These are phyloP conservation scores for Vickermania ingenoplastis DNA, from an alignment of 208 protist species.

Conservation along the genomic window DNA sequence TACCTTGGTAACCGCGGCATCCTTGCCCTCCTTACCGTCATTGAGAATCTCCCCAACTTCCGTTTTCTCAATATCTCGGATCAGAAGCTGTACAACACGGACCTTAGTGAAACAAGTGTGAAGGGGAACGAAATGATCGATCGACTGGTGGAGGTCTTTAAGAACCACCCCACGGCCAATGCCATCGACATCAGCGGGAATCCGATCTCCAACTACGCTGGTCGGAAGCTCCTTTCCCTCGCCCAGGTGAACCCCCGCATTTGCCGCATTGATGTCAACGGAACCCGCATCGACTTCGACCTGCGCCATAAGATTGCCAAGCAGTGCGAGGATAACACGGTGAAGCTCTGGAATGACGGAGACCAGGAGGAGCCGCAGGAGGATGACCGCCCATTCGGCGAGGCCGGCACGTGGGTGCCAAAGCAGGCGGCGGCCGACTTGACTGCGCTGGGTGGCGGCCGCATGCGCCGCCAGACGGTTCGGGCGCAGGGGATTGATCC, in stretches of 20 bases:
- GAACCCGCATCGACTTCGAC: slow-evolving; percentile 83
- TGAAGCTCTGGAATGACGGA: slow-evolving; percentile 51
- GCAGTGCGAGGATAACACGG: slow-evolving; percentile 83
- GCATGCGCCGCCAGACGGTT: slow-evolving; percentile 71
- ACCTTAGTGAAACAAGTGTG: slow-evolving; percentile 79
- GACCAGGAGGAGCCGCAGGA: slow-evolving; percentile 19
- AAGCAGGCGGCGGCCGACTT: slow-evolving; percentile 50
- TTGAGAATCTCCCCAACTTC: slow-evolving; percentile 64
- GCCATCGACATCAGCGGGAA: slow-evolving; percentile 77
- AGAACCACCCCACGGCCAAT: slow-evolving; percentile 70
- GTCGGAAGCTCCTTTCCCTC: slow-evolving; percentile 75
- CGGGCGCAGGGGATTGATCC: slow-evolving; percentile 69
- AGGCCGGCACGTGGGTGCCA: slow-evolving; percentile 56
- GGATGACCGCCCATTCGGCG: slow-evolving; percentile 51
- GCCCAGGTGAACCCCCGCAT: slow-evolving; percentile 70
- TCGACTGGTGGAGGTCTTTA: slow-evolving; percentile 71
- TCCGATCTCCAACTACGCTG: slow-evolving; percentile 86
- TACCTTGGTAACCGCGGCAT: slow-evolving; percentile 87
- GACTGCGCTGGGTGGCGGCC: slow-evolving; percentile 56
- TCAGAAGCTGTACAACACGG: slow-evolving; percentile 89
- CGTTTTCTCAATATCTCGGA: slow-evolving; percentile 69
- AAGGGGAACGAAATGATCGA: slow-evolving; percentile 83
- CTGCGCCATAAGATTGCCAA: slow-evolving; percentile 65
- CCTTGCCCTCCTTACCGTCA: slow-evolving; percentile 67
- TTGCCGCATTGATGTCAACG: slow-evolving; percentile 61